Evolutionary conservation across 2,329 filamentous ascomycete genomes (phyloP), one percentile per base, ranked within the genome.

Genomic region (Akanthomyces dipterigenus): DNA sequence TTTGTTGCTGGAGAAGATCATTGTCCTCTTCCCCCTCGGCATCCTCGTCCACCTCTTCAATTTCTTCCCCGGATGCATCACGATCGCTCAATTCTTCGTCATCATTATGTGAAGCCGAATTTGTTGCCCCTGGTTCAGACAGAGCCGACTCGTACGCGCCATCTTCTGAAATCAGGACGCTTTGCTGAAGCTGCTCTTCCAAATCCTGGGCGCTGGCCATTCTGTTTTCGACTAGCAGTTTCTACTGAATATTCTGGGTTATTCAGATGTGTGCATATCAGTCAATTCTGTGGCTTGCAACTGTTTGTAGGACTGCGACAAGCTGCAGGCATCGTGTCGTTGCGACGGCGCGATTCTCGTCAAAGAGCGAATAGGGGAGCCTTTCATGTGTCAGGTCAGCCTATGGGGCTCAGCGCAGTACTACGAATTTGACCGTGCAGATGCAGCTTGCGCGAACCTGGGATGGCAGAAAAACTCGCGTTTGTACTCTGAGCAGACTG

Each of bases 111-210:
- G 64, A 63, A 46, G 68, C 66, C n/a, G 65, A 65, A 54, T 70
- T 66, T 24, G 51, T 34, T 49, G 49, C 24, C 14, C 62, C 31
- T 8, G 51, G 16, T 38, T 46, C 60, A 28, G 54, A 40, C 16
- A 48, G 24, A 45, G 24, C 22, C 12, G 51, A 53, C 72, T 74
- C 50, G 60, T 77, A 78, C 40, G 78, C 77, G 54, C 75, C 77
- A 61, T 78, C 79, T 62, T 82, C 80, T 6, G 80, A 82, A 61
- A 79, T 74, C 65, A 81, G 73, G 48, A 78, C 79, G 69, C 81
- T 83, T 67, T 82, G 80, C 67, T 84, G 82, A 61, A 83, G 75
- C 70, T 84, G 80, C 63, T 85, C 82, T 69, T 84, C 78, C 73
- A 82, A 83, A 55, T 79, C 74, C 67, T 82, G 81, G 60, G 79